Evolutionary conservation across 2,329 filamentous ascomycete genomes (phyloP), one percentile per base, ranked within the genome.

Genomic region (Diaporthe ampelina): DNA sequence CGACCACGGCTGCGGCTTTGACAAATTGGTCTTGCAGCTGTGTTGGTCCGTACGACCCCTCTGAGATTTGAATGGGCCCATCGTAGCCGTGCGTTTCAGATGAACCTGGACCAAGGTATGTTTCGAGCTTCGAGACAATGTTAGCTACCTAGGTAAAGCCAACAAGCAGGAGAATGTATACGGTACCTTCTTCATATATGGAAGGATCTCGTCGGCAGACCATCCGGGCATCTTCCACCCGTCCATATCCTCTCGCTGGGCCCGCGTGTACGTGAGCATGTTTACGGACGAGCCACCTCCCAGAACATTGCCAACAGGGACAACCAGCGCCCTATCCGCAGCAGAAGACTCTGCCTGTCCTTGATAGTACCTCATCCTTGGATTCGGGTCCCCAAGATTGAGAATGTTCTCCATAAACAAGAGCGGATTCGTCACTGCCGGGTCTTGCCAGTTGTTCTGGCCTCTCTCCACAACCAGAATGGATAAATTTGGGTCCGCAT

Each of bases 21-120:
- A 89, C 82, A 76, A 88, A 88, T 17, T 86, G 82, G 4, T 85
- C 79, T 71, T 86, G 50, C 15, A 54, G 50, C 24, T 54, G 50
- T 54, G 50, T 54, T 29, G 50, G 50, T 21, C 82, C 79, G 78
- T 84, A 89, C 0, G 86, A 85, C 24, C 89, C 88, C 32, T 85
- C 83, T 0, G 88, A 89, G 35, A 93, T 80, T 37, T 90, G 82
- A 15, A 92, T 84, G 0, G 90, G 90, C 0, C 91, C 91, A 32
- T 86, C 80, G 52, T 83, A 79, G 17, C 91, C 91, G 77, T 92
- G 91, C 2, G 83, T 75, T 8, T 82, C 82, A 63, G 83, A 79
- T 8, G 84, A 79, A 70, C 84, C 87, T 37, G 82, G 78, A 7
- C 86, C 85, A 76, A 89, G 86, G 72, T 89, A 91, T 0, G 88